These are phyloP conservation scores for Podospora sp. DNA, from an alignment of 495 filamentous ascomycete species.

Conservation along the genomic window DNA sequence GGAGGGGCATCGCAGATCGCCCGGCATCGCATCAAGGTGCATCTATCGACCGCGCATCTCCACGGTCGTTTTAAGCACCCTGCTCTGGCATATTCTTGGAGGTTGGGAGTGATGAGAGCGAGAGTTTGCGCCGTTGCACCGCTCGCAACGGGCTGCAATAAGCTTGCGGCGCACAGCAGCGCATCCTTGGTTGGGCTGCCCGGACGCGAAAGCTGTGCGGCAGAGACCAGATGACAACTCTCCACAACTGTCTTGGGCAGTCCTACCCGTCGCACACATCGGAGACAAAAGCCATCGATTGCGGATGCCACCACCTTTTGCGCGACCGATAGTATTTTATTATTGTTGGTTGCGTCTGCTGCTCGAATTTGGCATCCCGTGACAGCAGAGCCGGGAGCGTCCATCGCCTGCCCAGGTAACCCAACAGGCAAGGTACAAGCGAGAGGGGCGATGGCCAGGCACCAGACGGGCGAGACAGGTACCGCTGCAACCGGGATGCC, in stretches of 20 bases:
- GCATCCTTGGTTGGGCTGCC: constrained; percentile 2
- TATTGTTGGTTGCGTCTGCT: not conserved
- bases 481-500: constrained; percentile 22
- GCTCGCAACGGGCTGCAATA: not conserved
- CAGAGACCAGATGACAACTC: constrained; percentile 14
- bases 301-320: not conserved
- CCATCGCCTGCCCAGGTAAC: too few relatives aligned
- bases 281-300: not conserved
- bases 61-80: not conserved
- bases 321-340: not conserved
- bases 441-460: constrained; percentile 18
- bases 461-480: constrained; percentile 22
- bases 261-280: not conserved
- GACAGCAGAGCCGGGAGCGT: not conserved
- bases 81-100: too few relatives aligned
- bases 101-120: not conserved
- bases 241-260: not conserved
- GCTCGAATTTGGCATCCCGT: not conserved
- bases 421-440: too few relatives aligned
- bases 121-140: constrained; percentile 1
- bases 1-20: constrained; percentile 5
- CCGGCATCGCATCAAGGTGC: not conserved
- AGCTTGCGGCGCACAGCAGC: not conserved
- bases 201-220: not conserved
- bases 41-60: not conserved